A percentile compares a stretch with the other conserved stretches of the same genome.
These are phyloP conservation scores for Ceratocystis variospora DNA, from an alignment of 2,329 filamentous ascomycete genomes.

Conservation along the genomic window DNA sequence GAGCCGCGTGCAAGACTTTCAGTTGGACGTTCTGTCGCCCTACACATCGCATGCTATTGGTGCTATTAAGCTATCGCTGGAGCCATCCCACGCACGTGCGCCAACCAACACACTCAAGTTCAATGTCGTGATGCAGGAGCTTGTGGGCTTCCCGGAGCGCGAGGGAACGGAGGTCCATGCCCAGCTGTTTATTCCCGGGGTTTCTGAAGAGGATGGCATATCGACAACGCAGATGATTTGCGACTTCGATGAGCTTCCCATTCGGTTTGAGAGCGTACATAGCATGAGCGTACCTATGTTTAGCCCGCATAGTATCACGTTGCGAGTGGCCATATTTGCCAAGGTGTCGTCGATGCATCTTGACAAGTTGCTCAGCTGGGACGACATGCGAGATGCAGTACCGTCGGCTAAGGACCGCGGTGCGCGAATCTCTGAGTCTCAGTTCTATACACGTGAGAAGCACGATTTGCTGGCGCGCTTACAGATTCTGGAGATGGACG, in stretches of 20 bases:
- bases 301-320: constrained; percentile 50
- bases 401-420: constrained; percentile 39
- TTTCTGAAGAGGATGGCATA: constrained; percentile 78
- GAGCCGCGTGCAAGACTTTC: constrained; percentile 85
- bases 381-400: constrained; percentile 81
- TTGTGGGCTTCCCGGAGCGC: constrained; percentile 85
- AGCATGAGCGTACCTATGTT: constrained; percentile 88
- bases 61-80: constrained; percentile 77
- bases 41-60: constrained; percentile 85
- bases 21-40: constrained; percentile 77
- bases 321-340: constrained; percentile 84
- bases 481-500: constrained; percentile 82
- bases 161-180: constrained; percentile 94
- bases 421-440: constrained; percentile 68
- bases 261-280: constrained; percentile 94
- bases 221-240: constrained; percentile 91
- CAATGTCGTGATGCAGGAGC: constrained; percentile 95
- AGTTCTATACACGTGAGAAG: constrained; percentile 85
- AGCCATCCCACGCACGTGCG: constrained; percentile 84
- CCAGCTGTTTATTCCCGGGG: constrained; percentile 85
- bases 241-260: constrained; percentile 82
- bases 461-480: constrained; percentile 83
- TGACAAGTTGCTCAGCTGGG: constrained; percentile 95
- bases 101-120: constrained; percentile 91
- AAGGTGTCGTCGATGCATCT: constrained; percentile 86